phyloP scores from a whole-genome alignment of 2,329 filamentous ascomycete species.

The Volutella citrinella region DNA sequence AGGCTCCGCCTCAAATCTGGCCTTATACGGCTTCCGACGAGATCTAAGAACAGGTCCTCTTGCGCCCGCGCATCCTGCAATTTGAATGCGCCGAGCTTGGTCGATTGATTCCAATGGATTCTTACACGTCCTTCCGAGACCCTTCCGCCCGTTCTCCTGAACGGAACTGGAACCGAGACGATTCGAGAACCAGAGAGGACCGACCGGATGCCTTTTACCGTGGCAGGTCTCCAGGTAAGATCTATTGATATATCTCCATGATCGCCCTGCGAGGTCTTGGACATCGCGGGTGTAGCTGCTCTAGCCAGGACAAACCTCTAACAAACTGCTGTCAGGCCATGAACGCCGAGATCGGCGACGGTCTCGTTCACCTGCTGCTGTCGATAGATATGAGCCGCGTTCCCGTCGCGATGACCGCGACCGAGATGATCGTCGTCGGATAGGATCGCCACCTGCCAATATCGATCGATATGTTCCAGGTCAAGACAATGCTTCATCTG shows the following conservation, averaged over 20 bases:
- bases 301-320: conserved; percentile 1
- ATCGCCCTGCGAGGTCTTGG: too few species aligned
- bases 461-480: conserved; percentile 86
- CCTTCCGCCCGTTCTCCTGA: conserved; percentile 52
- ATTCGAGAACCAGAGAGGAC: conserved; percentile 45
- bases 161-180: conserved; percentile 53
- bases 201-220: conserved; percentile 61
- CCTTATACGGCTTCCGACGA: conserved; percentile 24
- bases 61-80: too few species aligned
- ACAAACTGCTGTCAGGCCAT: conserved; percentile 38
- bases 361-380: conserved; percentile 67
- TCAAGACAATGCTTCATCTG: conserved; percentile 51
- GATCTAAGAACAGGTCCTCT: conserved; percentile 9
- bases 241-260: too few species aligned
- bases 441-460: conserved; percentile 63
- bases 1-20: conserved; percentile 34
- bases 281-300: too few species aligned
- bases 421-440: conserved; percentile 60
- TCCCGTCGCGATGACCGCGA: conserved; percentile 65
- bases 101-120: conserved; percentile 52
- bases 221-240: conserved; percentile 70
- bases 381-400: conserved; percentile 76
- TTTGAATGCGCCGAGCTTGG: too few species aligned
- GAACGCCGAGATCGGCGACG: conserved; percentile 60
- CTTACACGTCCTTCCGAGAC: conserved; percentile 53